Percentiles rank a stretch among this genome's conserved stretches.
Conservation (phyloP, 371 early-diverging fungal species). For the Apophysomyces trapeziformis region DNA sequence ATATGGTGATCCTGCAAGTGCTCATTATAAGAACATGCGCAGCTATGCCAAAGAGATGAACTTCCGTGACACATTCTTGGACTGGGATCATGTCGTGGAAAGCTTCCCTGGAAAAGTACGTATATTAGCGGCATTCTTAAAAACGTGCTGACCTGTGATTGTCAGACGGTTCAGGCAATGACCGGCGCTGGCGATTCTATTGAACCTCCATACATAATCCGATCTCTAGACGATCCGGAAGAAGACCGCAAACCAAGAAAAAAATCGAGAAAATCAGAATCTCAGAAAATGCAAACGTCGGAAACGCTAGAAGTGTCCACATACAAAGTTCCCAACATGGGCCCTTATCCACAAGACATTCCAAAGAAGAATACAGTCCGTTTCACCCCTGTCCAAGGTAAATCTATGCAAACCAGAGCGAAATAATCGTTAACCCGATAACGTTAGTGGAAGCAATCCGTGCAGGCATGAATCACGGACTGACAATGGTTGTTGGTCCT, state of each 20-base stretch:
- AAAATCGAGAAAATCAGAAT: constrained; percentile 43
- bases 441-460: constrained; percentile 77
- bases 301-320: constrained; percentile 59
- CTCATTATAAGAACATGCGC: constrained; percentile 67
- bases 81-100: constrained; percentile 75
- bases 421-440: neutral
- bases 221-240: constrained; percentile 41
- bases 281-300: constrained; percentile 33
- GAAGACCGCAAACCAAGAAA: constrained; percentile 40
- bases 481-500: constrained; percentile 94
- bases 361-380: constrained; percentile 71
- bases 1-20: constrained; percentile 89
- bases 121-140: neutral
- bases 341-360: constrained; percentile 76
- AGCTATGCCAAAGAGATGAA: constrained; percentile 60
- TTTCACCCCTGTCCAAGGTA: constrained; percentile 87
- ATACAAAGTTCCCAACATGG: constrained; percentile 66
- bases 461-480: constrained; percentile 82
- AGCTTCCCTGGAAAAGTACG: constrained; percentile 63
- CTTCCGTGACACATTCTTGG: constrained; percentile 88
- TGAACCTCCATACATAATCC: constrained; percentile 69
- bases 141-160: neutral
- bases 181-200: constrained; percentile 12
- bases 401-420: constrained; percentile 5
- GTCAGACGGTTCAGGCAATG: neutral